Evolutionary conservation across 495 filamentous ascomycete genomes (phyloP), one percentile per base, ranked within the genome.

Genomic region (Parathielavia appendiculata): DNA sequence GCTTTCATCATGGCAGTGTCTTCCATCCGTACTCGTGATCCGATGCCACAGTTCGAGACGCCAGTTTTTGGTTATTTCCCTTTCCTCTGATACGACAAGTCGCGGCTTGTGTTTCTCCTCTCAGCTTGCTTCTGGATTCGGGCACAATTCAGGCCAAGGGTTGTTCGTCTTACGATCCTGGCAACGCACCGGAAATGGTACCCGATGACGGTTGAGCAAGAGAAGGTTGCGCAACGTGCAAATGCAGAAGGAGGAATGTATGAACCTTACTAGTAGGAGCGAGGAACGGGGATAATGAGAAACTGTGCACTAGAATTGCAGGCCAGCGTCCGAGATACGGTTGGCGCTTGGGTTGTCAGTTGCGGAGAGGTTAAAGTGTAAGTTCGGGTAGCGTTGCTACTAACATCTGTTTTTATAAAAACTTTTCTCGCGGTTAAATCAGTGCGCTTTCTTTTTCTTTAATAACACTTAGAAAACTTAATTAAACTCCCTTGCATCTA

Each of bases 381-480:
- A 30, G 22, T n/a, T 23, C 14, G 35, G 23, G 51, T 61, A 54
- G 54, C 47, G 50, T 20, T 32, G 30, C 5, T 45, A 35, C 45
- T 38, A 38, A 40, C 20, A 39, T 22, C 40, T 32, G 56, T 56
- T 20, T 43, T 51, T 51, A 30, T 48, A 44, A 60, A 51, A 67
- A 56, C 38, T 41, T 57, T 62, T 60, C 46, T 56, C 62, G 65
- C 66, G 66, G 62, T 67, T 70, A 67, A 69, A 65, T 38, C 6
- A 30, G 26, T 43, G 52, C 54, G 51, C 45, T 34, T 20, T 44
- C 40, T 38, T 61, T 53, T 60, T 58, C n/a, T 58, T 63, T 67
- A 62, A 67, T 62, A 65, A 63, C 62, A 60, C 51, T 61, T 65
- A 57, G 63, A 55, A 48, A 58, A 56, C 17, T 62, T 67, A 56